These are phyloP conservation scores for Diaporthe citrichinensis DNA, from an alignment of 2,329 filamentous ascomycete genomes.

Conservation along the genomic window DNA sequence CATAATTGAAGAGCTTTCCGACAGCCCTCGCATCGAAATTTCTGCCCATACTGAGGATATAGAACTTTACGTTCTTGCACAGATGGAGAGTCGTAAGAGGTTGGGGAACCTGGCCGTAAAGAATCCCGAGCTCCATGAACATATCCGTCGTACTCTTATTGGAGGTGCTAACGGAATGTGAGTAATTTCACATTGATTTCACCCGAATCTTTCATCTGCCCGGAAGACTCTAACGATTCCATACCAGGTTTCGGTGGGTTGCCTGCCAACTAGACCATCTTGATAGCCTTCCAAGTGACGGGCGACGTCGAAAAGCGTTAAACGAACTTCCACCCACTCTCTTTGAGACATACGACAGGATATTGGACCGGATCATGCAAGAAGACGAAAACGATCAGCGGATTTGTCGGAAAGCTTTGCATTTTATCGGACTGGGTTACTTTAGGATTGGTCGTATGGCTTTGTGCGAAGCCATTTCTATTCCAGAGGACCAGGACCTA, in stretches of 20 bases:
- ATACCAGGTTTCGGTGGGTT: neutral
- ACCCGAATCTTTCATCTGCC: rapidly evolving
- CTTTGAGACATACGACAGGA: neutral
- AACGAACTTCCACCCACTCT: neutral
- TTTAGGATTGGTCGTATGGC: rapidly evolving
- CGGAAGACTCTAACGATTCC: neutral
- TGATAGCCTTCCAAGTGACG: neutral
- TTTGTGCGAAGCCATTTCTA: neutral
- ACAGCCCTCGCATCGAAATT: neutral
- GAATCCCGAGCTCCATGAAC: neutral
- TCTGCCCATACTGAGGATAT: neutral
- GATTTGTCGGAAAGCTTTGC: neutral
- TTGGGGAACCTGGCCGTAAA: neutral
- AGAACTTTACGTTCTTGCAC: neutral
- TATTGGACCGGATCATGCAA: neutral
- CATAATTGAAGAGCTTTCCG: neutral
- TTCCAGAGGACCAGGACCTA: no score
- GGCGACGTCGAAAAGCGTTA: neutral
- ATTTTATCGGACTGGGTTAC: neutral
- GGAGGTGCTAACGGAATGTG: neutral
- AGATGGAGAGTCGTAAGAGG: neutral
- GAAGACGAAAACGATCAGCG: neutral
- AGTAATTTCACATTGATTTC: rapidly evolving
- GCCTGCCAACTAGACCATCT: neutral
- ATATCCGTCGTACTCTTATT: neutral